Base-by-base conservation (phyloP, 1,284 basidiomycete genomes). In the Cryptococcus sp. region DNA sequence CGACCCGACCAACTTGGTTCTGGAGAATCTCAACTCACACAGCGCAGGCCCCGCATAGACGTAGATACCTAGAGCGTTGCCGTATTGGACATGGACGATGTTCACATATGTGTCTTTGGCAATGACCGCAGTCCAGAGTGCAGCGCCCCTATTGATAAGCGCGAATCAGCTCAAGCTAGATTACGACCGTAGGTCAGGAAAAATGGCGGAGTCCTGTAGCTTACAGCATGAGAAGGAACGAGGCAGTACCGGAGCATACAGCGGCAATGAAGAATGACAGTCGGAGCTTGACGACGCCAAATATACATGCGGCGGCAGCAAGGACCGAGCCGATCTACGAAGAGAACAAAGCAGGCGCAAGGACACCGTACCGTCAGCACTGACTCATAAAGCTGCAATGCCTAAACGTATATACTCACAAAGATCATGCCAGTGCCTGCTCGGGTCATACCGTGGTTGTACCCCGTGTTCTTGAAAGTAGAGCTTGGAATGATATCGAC, bases 61-160 rank as follows among this genome's bases (percentile, higher is more conserved):
- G 40, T 50, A 43, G 52, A 77, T 73, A 37, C 77, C 77, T 22
- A 77, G 63, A 10, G 55, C 59, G 25, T 54, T 39, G 17, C 65
- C 69, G 48, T 64, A 48, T 47, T 66, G 37, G 8, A 75, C 72
- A 52, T 73, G 67, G 52, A 75, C 67, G 25, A 60, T 61, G 45
- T 67, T 66, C 52, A 77, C 46, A 48, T 59, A 71, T 13, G 62
- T 54, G 62, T 76, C 69, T 59, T 77, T 76, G 44, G 67, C 66
- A 50, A 78, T 74, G 54, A 76, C 57, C 3, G 72, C 70, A 13
- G 76, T 76, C 77, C 77, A 79, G 45, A 78, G 66, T 10, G 76
- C 73, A 0, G 77, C 71, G 16, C 76, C 77, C 44, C 75, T 76
- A 52, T 55, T 40, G n/a, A n/a, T n/a, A 15, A 46, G 5, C 22